Conservation (phyloP, 345 rosid species). For the Orychophragmus violaceus region DNA sequence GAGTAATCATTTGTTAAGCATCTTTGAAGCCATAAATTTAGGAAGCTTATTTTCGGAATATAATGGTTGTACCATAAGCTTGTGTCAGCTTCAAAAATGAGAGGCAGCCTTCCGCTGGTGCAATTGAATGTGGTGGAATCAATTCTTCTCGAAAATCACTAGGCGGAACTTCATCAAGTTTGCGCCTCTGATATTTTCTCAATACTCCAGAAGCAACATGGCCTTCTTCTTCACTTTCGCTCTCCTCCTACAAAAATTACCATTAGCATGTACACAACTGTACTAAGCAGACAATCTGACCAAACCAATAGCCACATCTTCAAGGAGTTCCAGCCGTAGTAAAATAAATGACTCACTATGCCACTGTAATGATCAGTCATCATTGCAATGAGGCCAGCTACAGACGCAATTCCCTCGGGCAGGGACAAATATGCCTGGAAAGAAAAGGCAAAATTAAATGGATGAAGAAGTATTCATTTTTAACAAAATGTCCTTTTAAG, state of each 20-base stretch:
- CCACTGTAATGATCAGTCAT: constrained; percentile 90
- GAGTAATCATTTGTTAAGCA: background rate
- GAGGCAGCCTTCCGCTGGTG: constrained; percentile 59
- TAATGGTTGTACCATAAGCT: constrained; percentile 44
- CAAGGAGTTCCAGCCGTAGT: background rate
- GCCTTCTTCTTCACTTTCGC: constrained; percentile 72
- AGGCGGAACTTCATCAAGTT: constrained; percentile 40
- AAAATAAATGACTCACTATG: constrained; percentile 44
- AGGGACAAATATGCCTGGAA: constrained; percentile 88
- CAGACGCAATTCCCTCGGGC: constrained; percentile 91
- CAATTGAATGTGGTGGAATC: constrained; percentile 32
- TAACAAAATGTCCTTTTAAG: background rate
- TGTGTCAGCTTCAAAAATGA: constrained; percentile 60
- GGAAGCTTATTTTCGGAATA: background rate
- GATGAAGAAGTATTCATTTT: background rate
- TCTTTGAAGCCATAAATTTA: background rate
- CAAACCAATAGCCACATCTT: background rate
- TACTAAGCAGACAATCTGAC: background rate
- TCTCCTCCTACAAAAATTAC: constrained; percentile 48
- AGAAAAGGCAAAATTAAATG: constrained; percentile 1
- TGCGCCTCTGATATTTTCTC: constrained; percentile 52
- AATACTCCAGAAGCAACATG: constrained; percentile 36
- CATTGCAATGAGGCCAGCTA: constrained; percentile 91
- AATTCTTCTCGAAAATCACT: constrained; percentile 42
- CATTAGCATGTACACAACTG: background rate